Percentiles rank a stretch among this genome's conserved stretches.
These are phyloP conservation scores for Saxophila tyrrhenica DNA, from an alignment of 495 filamentous ascomycete genomes.

Conservation along the genomic window DNA sequence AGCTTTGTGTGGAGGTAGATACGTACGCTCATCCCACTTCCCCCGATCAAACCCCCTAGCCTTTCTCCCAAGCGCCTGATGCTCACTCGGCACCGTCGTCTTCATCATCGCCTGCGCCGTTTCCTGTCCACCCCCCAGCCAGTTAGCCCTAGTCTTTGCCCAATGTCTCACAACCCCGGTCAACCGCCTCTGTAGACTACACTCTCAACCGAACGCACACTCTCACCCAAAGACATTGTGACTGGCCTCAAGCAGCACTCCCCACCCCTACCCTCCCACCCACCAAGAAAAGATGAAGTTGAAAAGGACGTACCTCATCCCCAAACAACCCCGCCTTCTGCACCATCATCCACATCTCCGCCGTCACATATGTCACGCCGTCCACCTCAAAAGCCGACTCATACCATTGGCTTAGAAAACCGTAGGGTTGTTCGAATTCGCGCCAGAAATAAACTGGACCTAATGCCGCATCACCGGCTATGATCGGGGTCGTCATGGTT, in stretches of 20 bases:
- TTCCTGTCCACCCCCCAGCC: conserved; percentile 7
- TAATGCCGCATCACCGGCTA: not conserved
- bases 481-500: conserved; percentile 7
- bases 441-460: conserved; percentile 26
- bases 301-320: conserved; percentile 30
- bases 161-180: no score
- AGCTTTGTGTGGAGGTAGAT: not conserved
- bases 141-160: no score
- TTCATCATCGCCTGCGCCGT: conserved; percentile 27
- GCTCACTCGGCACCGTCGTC: conserved; percentile 26
- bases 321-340: conserved; percentile 30
- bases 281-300: no score
- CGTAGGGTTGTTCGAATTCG: conserved; percentile 24
- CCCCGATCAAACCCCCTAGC: conserved; percentile 43
- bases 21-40: conserved; percentile 38
- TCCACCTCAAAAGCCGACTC: conserved; percentile 22
- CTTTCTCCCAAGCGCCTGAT: conserved; percentile 28
- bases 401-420: conserved; percentile 31
- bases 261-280: no score
- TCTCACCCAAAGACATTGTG: not conserved
- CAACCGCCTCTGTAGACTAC: no score
- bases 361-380: conserved; percentile 24
- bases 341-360: conserved; percentile 37
- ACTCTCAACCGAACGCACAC: no score
- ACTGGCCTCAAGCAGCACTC: no score